Evolutionary conservation across 139 green algal genomes (phyloP), one percentile per base, ranked within the genome.

Genomic region (Haematococcus lacustris): DNA sequence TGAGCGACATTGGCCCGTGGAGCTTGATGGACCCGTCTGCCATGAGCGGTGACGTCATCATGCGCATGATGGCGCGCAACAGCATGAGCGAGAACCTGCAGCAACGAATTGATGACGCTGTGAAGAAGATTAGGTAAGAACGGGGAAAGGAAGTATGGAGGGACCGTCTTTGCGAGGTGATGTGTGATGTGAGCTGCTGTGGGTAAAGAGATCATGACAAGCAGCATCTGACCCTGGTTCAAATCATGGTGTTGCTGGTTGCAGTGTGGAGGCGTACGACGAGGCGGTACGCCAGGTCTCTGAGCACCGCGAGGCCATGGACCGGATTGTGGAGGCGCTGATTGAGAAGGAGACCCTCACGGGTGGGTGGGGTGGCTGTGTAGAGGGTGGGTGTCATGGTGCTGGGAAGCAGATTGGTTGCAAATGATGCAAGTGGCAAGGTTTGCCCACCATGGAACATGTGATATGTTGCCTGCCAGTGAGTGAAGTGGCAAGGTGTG

Each of bases 1-100:
- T 99, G 90, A 93, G 81, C 38, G 91, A 98, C 80, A 97, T 99
- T 68, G 95, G 95, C 50, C 95, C 94, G 25, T 99, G 92, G 90
- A 88, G 74, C 23, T 83, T 98, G 74, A 83, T 94, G 86, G 95
- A 98, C 85, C 91, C 88, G 33, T 85, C 65, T 7, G 85, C 89
- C 1, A 82, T 91, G 76, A 71, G 34, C 17, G 88, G 88, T 7
- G 94, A 98, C 80, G 92, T 98, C 84, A 94, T 98, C 81, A 98
- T 98, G 94, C 86, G 95, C 74, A 98, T 98, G 95, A 97, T 99
- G 93, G 90, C 92, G 5, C 82, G 90, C 66, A 99, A 99, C 90
- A 88, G 74, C 71, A 97, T 98, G 88, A 91, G 77, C 65, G 95
- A 99, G 90, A 93, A 90, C 76, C 89, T 99, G 78, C 93, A 97